Evolutionary conservation across 441 rosid genomes (phyloP).

Genomic region (Eruca vesicaria): DNA sequence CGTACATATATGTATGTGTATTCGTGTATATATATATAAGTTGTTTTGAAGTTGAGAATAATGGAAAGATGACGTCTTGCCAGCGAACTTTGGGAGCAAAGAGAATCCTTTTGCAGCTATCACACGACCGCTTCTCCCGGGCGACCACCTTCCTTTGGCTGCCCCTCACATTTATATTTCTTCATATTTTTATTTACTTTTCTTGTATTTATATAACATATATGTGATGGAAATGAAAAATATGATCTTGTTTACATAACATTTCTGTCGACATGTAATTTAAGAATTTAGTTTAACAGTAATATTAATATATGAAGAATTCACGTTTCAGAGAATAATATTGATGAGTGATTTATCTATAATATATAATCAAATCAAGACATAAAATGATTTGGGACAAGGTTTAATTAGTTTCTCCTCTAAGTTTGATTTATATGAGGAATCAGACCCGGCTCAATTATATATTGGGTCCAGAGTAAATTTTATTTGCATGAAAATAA

Average conservation of each 20-base stretch:
- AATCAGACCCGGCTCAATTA: too few relatives aligned
- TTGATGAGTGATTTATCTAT: background rate
- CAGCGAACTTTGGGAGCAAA: slow-evolving; percentile 23
- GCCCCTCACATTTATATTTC: slow-evolving; percentile 19
- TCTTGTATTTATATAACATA: background rate
- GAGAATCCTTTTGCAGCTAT: slow-evolving; percentile 35
- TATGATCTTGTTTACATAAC: background rate
- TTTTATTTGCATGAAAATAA: too few relatives aligned
- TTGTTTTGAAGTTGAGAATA: background rate
- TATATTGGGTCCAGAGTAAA: too few relatives aligned
- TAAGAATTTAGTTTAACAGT: background rate
- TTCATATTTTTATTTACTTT: background rate
- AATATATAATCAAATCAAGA: background rate
- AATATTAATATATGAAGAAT: background rate
- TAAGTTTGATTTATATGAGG: background rate
- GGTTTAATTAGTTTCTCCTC: background rate
- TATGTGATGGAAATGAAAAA: background rate
- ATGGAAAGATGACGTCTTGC: slow-evolving; percentile 31
- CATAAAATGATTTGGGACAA: background rate
- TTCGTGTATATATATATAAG: background rate
- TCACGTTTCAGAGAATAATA: background rate
- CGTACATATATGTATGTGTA: background rate
- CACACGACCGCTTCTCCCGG: slow-evolving; percentile 36
- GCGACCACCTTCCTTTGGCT: slow-evolving; percentile 26
- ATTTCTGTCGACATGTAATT: background rate